Base-by-base conservation (phyloP, 768 basidiomycete genomes). In the Daedalea quercina region DNA sequence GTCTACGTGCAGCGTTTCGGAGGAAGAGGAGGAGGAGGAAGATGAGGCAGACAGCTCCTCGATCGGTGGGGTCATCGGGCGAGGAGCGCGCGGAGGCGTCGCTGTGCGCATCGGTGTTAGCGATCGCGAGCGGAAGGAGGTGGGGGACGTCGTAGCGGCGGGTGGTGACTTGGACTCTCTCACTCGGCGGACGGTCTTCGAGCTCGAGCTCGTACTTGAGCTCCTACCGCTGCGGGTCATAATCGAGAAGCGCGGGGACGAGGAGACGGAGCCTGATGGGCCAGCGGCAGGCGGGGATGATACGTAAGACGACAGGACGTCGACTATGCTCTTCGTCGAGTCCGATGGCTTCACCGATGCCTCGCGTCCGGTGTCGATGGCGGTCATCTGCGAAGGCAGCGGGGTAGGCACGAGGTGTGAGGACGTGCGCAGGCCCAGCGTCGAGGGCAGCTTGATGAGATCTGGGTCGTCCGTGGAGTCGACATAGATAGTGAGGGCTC, bases 401-500 rank as follows among this genome's bases (percentile, higher is more conserved):
- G 60, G 54, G 24, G 59, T 60, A 31, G 54, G 60, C 47, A 42
- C 60, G 28, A 58, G 41, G 49, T 57, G 52, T 23, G 60, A 44
- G 1, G 60, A 19, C 0, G 65, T 56, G 43, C 84, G 79, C 2
- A 86, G 60, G 20, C 89, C 88, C 37, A 89, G 70, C 0, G 88
- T 90, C 7, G 85, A 82, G 6, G 88, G 88, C 1, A 90, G 67
- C 11, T 72, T 60, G 44, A 90, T 80, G 8, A 70, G 58, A n/a
- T 74, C 69, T 13, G 76, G 70, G 58, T 82, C 78, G 24, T 76
- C 68, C 3, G 74, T 71, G 9, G 82, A 79, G 49, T 77, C 82
- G 34, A 86, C 74, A 60, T 83, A 88, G 65, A 87, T 83, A 1
- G 89, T 90, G 34, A 91, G 62, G 1, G 89, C 86, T 35, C 87